These are phyloP conservation scores for Ogataea hybrid DNA, from an alignment of 1,139 yeast species.

Conservation along the genomic window DNA sequence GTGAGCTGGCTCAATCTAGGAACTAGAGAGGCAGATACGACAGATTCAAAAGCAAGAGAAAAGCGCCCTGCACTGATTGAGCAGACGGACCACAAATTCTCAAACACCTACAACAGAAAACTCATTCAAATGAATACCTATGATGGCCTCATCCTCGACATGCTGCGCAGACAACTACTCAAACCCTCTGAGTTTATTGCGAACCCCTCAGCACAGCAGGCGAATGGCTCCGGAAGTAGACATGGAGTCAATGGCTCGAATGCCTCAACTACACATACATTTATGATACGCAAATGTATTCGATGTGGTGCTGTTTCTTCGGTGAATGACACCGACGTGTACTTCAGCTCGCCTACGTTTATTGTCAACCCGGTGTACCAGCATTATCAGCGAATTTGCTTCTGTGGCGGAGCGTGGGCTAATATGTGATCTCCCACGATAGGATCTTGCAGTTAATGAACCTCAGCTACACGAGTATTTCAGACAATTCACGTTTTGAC, in stretches of 20 bases:
- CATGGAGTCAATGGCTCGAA: conserved; percentile 1
- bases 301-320: conserved; percentile 66
- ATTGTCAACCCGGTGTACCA: conserved; percentile 32
- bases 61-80: conserved; percentile 6
- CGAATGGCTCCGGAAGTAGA: conserved; percentile 6
- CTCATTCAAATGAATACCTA: conserved; percentile 21
- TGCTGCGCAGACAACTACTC: conserved; percentile 28
- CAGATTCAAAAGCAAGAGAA: background rate
- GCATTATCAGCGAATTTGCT: conserved; percentile 63
- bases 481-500: too few species aligned
- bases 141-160: conserved; percentile 29
- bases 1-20: conserved; percentile 66
- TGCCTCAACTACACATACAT: conserved; percentile 9
- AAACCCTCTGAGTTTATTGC: conserved; percentile 27
- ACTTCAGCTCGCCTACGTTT: conserved; percentile 25
- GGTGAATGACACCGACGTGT: conserved; percentile 38
- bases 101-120: conserved; percentile 17
- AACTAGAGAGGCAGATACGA: conserved; percentile 18
- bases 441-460: too few species aligned
- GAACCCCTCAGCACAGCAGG: background rate
- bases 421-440: conserved; percentile 23
- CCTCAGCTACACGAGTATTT: too few species aligned
- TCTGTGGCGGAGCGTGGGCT: conserved; percentile 81
- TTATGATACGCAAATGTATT: conserved; percentile 50
- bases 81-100: conserved; percentile 19